Conservation (phyloP, 768 basidiomycete species). For the Phaeotremella skinneri region DNA sequence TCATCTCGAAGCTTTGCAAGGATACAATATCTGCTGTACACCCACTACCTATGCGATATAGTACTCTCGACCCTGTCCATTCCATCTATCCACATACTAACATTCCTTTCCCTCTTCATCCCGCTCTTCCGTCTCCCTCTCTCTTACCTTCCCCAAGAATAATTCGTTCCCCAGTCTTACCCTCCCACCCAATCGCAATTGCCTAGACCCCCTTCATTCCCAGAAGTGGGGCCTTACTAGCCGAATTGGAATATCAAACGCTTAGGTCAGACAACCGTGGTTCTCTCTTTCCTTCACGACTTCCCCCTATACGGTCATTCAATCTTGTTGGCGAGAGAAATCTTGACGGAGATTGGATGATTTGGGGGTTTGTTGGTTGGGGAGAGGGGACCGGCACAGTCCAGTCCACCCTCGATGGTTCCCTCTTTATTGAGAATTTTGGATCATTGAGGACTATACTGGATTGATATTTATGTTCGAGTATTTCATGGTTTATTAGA, state of each 20-base stretch:
- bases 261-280: constrained; percentile 21
- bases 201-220: constrained; percentile 21
- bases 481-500: neutral
- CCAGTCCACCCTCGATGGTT: constrained; percentile 26
- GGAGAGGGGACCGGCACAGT: constrained; percentile 13
- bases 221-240: constrained; percentile 21
- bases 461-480: neutral
- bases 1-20: no score
- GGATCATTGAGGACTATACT: constrained; percentile 26
- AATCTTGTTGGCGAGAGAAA: neutral
- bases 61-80: neutral
- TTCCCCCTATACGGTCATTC: neutral
- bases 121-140: neutral
- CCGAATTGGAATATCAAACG: constrained; percentile 20
- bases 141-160: neutral
- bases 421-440: constrained; percentile 10
- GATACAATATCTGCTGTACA: no score
- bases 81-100: neutral
- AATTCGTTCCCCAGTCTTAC: neutral
- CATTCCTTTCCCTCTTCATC: neutral
- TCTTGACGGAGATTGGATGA: neutral
- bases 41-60: no score
- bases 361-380: neutral
- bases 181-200: constrained; percentile 15
- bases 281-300: neutral